A percentile compares a stretch with the other conserved stretches of the same genome.
These are phyloP conservation scores for Yamagishiella unicocca DNA, from an alignment of 139 green algal species.

Conservation along the genomic window DNA sequence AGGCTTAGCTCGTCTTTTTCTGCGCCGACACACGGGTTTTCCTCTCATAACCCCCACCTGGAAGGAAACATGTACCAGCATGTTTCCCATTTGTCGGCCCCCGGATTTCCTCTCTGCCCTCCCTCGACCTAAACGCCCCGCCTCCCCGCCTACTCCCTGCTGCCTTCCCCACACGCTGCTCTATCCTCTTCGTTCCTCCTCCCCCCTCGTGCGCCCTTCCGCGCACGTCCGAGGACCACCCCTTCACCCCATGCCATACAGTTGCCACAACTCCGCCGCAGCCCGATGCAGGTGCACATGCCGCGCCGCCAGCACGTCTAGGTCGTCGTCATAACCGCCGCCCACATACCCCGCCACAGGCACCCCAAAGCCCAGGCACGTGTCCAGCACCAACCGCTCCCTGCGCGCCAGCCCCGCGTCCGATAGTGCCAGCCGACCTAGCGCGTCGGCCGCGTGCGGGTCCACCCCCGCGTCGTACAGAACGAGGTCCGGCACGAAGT, in stretches of 20 bases:
- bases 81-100: too few species aligned
- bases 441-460: slow-evolving; percentile 75
- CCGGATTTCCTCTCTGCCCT: too few species aligned
- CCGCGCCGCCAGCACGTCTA: slow-evolving; percentile 75
- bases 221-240: too few species aligned
- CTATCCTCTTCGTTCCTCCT: too few species aligned
- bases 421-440: slow-evolving; percentile 78
- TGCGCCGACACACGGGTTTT: too few species aligned
- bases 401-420: slow-evolving; percentile 79
- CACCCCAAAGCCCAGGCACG: slow-evolving; percentile 71
- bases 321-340: slow-evolving; percentile 78
- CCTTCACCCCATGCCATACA: slow-evolving; percentile 47
- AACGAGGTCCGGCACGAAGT: slow-evolving; percentile 83
- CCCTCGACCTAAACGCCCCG: too few species aligned
- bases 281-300: slow-evolving; percentile 80
- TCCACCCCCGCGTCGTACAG: slow-evolving; percentile 93
- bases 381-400: slow-evolving; percentile 89
- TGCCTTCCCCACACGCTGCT: too few species aligned
- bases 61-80: too few species aligned
- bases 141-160: too few species aligned
- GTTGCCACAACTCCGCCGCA: slow-evolving; percentile 71
- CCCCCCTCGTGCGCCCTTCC: too few species aligned
- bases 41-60: too few species aligned
- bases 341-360: slow-evolving; percentile 77
- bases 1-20: too few species aligned